Base-by-base conservation (phyloP, 176 grass and related monocot genomes). In the Metroxylon sagu region DNA sequence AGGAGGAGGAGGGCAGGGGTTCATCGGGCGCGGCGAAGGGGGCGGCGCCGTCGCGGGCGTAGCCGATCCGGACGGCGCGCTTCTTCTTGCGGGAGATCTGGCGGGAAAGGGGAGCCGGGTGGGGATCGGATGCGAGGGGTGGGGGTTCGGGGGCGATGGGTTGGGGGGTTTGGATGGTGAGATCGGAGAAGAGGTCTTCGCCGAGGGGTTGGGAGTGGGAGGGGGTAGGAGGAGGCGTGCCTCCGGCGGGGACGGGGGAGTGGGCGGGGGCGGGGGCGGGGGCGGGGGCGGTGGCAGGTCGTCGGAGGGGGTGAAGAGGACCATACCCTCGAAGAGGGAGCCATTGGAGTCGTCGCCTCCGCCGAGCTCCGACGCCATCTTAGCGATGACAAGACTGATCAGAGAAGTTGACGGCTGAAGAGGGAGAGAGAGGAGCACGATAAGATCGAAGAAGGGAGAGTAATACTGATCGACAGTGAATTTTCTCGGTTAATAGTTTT, bases 161-260 rank as follows among this genome's bases (percentile, higher is more conserved):
- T 28, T 68, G 39, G 4, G 78, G 87, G 27, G 62, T 16, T 26
- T 82, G 81, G 49, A 97, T 72, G 26, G 93, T 91, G 75, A 97
- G 93, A 83, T 97, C 93, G 14, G 93, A 97, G 84, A 97, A 97
- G 35, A 97, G 87, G 51, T 97, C 87, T 69, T 92, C 93, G 52
- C 88, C 91, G 51, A 96, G 71, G 25, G 83, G 79, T 57, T 70
- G 70, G 16, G 81, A 66, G 28, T 25, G 53, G 19, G 68, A 52
- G 29, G 17, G 25, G 39, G 26, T 4, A 31, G 31, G 17, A 16
- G 31, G 12, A 19, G 62, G 16, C 16, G 4, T 16, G 52, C 3
- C 28, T 16, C 14, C 5, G 50, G 17, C 26, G 19, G 50, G 6
- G 59, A 4, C 5, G 61, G 75, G 23, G 59, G 52, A 28, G 17